These are phyloP conservation scores for Chrysosporium queenslandicum DNA, from an alignment of 2,329 filamentous ascomycete genomes.

Conservation along the genomic window DNA sequence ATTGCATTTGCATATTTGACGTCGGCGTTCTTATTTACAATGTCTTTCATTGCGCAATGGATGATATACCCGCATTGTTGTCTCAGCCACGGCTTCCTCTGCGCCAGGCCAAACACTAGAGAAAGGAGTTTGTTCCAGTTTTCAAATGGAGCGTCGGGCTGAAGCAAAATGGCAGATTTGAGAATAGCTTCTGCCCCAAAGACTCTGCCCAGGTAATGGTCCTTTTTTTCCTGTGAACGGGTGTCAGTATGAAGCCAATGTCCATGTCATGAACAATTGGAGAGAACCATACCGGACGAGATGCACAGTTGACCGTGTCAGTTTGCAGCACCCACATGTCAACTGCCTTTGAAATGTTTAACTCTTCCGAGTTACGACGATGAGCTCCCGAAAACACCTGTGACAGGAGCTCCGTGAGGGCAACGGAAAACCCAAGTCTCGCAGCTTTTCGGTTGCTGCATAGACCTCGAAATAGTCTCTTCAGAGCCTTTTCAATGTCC, in stretches of 20 bases:
- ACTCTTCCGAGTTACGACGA: constrained; percentile 21
- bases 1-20: constrained; percentile 49
- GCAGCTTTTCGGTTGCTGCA: constrained; percentile 85
- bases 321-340: constrained; percentile 46
- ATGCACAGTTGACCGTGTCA: constrained; percentile 42
- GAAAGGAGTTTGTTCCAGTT: constrained; percentile 55
- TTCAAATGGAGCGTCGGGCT: constrained; percentile 42
- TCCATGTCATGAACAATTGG: constrained; percentile 34
- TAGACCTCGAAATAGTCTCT: constrained; percentile 71
- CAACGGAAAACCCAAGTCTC: constrained; percentile 78
- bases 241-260: constrained; percentile 38
- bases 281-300: constrained; percentile 41
- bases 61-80: constrained; percentile 80
- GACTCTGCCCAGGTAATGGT: constrained; percentile 72
- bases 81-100: constrained; percentile 78
- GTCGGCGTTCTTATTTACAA: constrained; percentile 31
- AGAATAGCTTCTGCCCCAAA: constrained; percentile 84
- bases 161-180: constrained; percentile 62
- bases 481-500: constrained; percentile 36
- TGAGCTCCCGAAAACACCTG: constrained; percentile 49
- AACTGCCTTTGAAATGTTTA: constrained; percentile 38
- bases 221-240: constrained; percentile 66
- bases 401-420: constrained; percentile 67
- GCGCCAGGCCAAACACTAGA: constrained; percentile 61
- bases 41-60: constrained; percentile 57